phyloP scores from a whole-genome alignment of 106 monocot species.

The Dendrobium nobile region DNA sequence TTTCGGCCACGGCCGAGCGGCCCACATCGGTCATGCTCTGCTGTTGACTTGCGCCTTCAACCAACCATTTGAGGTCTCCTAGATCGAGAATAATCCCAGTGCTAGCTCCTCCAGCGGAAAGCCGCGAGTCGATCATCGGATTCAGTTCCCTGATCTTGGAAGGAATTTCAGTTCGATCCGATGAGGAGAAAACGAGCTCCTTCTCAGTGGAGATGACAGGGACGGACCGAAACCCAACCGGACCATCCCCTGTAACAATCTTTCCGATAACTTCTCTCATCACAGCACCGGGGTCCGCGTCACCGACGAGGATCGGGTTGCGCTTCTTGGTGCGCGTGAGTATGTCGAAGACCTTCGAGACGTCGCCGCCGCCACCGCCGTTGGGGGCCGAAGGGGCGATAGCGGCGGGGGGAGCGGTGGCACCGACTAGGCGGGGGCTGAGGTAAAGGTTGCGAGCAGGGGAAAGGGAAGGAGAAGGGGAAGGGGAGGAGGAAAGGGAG shows the following conservation, averaged over 20 bases:
- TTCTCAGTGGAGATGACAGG: conserved; percentile 26
- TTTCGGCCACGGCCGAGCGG: conserved; percentile 51
- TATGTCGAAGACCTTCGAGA: conserved; percentile 38
- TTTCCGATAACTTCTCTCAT: conserved; percentile 32
- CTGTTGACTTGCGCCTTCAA: conserved; percentile 34
- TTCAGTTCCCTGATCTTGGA: conserved; percentile 32
- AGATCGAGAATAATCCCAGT: conserved; percentile 56
- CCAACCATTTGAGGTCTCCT: conserved; percentile 85
- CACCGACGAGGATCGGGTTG: conserved; percentile 77
- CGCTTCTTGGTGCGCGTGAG: conserved; percentile 36
- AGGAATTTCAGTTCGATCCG: conserved; percentile 14
- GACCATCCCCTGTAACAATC: conserved; percentile 25
- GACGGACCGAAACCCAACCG: conserved; percentile 8
- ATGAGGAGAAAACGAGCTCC: conserved; percentile 19
- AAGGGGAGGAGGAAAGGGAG: conserved; percentile 35
- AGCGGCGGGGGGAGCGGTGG: background rate
- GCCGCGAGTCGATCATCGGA: conserved; percentile 21
- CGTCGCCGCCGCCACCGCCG: conserved; percentile 14
- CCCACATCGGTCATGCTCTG: conserved; percentile 25
- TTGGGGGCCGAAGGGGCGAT: background rate
- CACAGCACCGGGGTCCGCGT: conserved; percentile 35
- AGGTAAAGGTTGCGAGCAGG: background rate
- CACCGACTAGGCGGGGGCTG: conserved; percentile 1
- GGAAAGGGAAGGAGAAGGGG: conserved; percentile 9
- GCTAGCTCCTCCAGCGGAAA: conserved; percentile 23